Evolutionary conservation across 176 grass and related monocot genomes (phyloP), one percentile per base, ranked within the genome.

Genomic region (Canna indica): DNA sequence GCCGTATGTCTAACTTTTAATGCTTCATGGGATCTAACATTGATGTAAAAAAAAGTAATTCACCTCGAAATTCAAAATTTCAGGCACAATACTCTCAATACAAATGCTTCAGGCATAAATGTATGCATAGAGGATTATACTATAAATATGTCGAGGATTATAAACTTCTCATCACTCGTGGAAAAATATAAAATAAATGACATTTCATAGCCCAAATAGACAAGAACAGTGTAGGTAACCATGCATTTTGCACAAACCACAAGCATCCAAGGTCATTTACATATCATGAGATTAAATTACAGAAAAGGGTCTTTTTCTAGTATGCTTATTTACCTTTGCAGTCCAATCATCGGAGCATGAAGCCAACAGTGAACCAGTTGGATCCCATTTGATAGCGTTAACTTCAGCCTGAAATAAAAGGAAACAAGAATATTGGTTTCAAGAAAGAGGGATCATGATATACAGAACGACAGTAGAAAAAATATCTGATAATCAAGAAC

Each of bases 381-480:
- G 94, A 81, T 97, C 94, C 94, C 94, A 97, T 72, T 97, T 97
- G 71, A 97, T 97, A 78, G 94, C 94, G 84, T 97, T 97, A 76
- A 97, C 94, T 83, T 97, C 94, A 68, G 77, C 91, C 88, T 92
- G 74, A 47, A 79, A 85, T 61, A 72, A 30, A 79, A n/a, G n/a
- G 35, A 25, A 4, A 47, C 36, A 46, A 65, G 41, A 25, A 13
- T 15, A 67, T 39, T 71, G 25, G 75, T 33, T 59, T 57, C 4
- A n/a, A 50, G 45, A 77, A 7, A 54, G 16, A 59, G 30, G 6
- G 33, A 35, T 20, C 56, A 66, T 12, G 42, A 58, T 31, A 4
- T 62, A 15, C 16, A 29, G 1, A 2, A 15, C 14, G 47, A 50
- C 36, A 38, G 36, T 38, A 7, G 36, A 38, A n/a, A n/a, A n/a